Evolutionary conservation across 1,284 basidiomycete species (phyloP), one percentile per base, ranked within the genome.

Genomic region (Fomes fomentarius): DNA sequence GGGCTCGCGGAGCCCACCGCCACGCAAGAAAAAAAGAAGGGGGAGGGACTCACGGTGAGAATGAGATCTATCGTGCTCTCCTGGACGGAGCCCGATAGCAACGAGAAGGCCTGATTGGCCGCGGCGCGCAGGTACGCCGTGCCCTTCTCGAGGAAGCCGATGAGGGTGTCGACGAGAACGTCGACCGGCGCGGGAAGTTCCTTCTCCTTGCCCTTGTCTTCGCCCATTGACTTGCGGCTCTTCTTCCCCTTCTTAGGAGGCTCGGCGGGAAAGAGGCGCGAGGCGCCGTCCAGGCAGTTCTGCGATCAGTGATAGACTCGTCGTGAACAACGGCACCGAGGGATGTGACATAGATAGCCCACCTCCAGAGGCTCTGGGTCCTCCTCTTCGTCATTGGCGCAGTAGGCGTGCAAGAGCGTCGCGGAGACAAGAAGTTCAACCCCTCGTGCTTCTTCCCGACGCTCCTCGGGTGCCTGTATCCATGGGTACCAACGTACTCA

Each of bases 121-220:
- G 94, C 77, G 0, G 85, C 82, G 21, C 94, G 87, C 70, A 93
- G 80, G 71, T 94, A 96, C 33, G 86, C 84, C 10, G 89, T 93
- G 2, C 90, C 87, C 57, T 89, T 83, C 69, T 98, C 95, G 46
- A 99, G 75, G 66, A 94, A 88, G 8, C 92, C 93, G 52, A 98
- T 90, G 54, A 98, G 83, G 22, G 83, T 82, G 67, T 98, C 96
- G 44, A 96, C 87, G 34, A 98, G 78, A 30, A 94, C 73, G 63
- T 97, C 94, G 47, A 96, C 84, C 1, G 93, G 87, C 38, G 82
- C 72, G 19, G 76, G 74, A 24, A 74, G 76, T 28, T 74, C 76
- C 14, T 73, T 67, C 19, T 69, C 78, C 57, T 50, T 65, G 57
- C 34, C 53, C 53, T 58, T 56, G 12, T 72, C 71, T 19, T 62